Evolutionary conservation across 805 yeast genomes (phyloP).

Genomic region (Limtongia smithiae): DNA sequence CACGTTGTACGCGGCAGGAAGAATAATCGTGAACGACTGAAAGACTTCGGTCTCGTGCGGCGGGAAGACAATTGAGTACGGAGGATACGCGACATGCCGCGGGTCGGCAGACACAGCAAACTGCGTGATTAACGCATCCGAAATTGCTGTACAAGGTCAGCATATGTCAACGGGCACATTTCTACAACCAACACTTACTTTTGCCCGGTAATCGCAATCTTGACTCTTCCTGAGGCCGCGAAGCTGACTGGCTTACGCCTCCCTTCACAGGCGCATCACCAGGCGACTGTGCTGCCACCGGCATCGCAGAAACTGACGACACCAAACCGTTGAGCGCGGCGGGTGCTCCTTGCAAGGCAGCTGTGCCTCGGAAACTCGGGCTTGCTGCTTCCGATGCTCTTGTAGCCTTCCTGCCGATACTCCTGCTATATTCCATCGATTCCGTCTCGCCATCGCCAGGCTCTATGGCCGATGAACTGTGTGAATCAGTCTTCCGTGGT

Average conservation of each 20-base stretch:
- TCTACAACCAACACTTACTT: constrained; percentile 4
- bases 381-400: not conserved
- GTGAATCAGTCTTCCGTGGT: not conserved
- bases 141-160: constrained; percentile 5
- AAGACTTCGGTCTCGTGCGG: constrained; percentile 23
- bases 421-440: too few species aligned
- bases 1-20: constrained; percentile 21
- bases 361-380: not conserved
- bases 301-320: constrained; percentile 19
- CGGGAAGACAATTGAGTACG: constrained; percentile 22
- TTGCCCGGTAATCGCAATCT: constrained; percentile 20
- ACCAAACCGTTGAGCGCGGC: not conserved
- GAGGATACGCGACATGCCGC: constrained; percentile 11
- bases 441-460: not conserved
- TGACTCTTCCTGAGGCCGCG: constrained; percentile 22
- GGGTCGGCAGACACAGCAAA: constrained; percentile 18
- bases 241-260: too few species aligned
- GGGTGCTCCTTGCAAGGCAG: not conserved
- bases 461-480: not conserved
- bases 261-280: not conserved
- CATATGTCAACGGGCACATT: not conserved
- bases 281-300: constrained; percentile 16
- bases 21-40: constrained; percentile 25
- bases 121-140: constrained; percentile 25
- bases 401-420: not conserved